Percentiles rank a stretch among this genome's conserved stretches.
Conservation (phyloP, 495 filamentous ascomycete species). For the Penicillium canescens region DNA sequence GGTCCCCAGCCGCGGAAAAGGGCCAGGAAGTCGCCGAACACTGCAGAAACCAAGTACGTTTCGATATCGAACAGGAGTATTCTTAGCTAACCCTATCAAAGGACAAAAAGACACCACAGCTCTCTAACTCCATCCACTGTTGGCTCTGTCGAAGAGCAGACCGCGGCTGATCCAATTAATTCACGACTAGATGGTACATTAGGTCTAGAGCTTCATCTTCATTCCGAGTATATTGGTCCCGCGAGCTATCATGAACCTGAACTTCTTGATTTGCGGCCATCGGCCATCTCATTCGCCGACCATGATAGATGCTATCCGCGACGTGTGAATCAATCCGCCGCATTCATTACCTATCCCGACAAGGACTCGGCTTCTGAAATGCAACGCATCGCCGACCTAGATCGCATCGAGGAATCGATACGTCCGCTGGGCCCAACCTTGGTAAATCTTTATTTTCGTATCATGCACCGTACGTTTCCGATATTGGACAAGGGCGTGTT, state of each 20-base stretch:
- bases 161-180: not conserved
- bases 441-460: constrained; percentile 76
- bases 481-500: constrained; percentile 71
- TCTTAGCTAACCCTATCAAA: too few species aligned
- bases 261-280: constrained; percentile 15
- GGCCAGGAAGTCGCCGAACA: not conserved
- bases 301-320: constrained; percentile 14
- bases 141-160: constrained; percentile 1
- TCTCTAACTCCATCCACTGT: too few species aligned
- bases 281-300: not conserved
- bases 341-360: constrained; percentile 19
- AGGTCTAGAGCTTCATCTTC: constrained; percentile 23
- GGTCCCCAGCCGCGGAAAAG: constrained; percentile 13
- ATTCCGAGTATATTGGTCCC: constrained; percentile 23
- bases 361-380: constrained; percentile 15
- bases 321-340: constrained; percentile 16
- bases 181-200: constrained; percentile 17
- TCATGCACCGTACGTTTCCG: constrained; percentile 81
- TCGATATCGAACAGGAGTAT: not conserved
- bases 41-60: constrained; percentile 3
- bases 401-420: constrained; percentile 13
- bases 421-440: constrained; percentile 36
- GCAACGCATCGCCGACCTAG: constrained; percentile 25
- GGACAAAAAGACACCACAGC: too few species aligned
- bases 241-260: constrained; percentile 22